These are phyloP conservation scores for Tolypocladium sp. DNA, from an alignment of 2,329 filamentous ascomycete species.

Conservation along the genomic window DNA sequence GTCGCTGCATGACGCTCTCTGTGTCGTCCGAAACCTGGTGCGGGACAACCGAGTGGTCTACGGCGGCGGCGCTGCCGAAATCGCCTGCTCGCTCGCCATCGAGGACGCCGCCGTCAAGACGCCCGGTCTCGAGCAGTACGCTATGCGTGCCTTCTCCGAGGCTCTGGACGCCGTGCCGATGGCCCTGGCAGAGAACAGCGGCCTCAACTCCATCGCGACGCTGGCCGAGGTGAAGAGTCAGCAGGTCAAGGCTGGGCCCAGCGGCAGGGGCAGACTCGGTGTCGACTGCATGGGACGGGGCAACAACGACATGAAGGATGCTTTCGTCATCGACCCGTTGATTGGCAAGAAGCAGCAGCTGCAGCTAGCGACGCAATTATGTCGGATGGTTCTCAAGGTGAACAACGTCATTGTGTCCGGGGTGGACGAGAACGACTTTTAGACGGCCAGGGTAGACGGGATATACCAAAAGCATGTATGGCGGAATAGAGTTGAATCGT, in stretches of 20 bases:
- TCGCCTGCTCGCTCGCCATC: slow-evolving; percentile 92
- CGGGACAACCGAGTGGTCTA: slow-evolving; percentile 96
- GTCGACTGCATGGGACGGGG: slow-evolving; percentile 97
- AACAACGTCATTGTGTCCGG: slow-evolving; percentile 95
- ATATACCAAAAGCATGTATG: slow-evolving; percentile 15
- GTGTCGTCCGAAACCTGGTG: slow-evolving; percentile 93
- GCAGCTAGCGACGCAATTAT: slow-evolving; percentile 90
- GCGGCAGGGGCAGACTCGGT: slow-evolving; percentile 56
- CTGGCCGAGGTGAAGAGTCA: slow-evolving; percentile 92
- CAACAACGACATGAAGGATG: slow-evolving; percentile 93
- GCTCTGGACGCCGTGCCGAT: slow-evolving; percentile 89
- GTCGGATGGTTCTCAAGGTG: slow-evolving; percentile 95
- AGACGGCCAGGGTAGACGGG: slow-evolving; percentile 22
- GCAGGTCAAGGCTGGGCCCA: slow-evolving; percentile 66
- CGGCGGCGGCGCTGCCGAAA: slow-evolving; percentile 91
- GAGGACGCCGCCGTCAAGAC: slow-evolving; percentile 93
- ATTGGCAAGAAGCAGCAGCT: slow-evolving; percentile 98
- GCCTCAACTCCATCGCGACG: slow-evolving; percentile 90
- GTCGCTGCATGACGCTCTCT: slow-evolving; percentile 93
- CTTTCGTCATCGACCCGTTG: slow-evolving; percentile 95
- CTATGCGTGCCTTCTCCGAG: slow-evolving; percentile 95
- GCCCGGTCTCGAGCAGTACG: slow-evolving; percentile 95
- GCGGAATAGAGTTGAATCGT: slow-evolving; percentile 5
- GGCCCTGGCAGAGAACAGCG: slow-evolving; percentile 95
- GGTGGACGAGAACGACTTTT: slow-evolving; percentile 80